Evolutionary conservation across 108 stramenopile species (phyloP).

Genomic region (Hondaea fermentalgiana): DNA sequence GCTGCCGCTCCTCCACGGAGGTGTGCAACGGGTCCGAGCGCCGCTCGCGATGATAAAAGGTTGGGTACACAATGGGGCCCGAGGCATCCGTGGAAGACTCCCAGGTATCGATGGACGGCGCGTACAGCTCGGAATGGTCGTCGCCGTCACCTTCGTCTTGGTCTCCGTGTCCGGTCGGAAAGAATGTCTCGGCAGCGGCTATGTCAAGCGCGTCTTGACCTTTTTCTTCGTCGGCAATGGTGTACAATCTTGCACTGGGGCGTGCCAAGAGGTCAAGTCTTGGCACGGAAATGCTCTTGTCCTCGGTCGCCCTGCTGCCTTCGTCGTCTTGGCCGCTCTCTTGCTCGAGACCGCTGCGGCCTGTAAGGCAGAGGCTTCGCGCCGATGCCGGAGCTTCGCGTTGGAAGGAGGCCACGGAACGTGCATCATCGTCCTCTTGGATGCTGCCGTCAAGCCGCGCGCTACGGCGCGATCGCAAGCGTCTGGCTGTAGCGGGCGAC

Average conservation of each 20-base stretch:
- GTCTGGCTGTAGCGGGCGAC: background rate
- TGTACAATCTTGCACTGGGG: no score
- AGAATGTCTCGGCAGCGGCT: no score
- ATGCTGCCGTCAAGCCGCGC: background rate
- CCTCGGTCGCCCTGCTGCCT: no score
- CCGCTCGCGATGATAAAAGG: background rate
- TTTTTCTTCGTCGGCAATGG: no score
- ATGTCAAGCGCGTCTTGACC: no score
- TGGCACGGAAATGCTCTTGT: no score
- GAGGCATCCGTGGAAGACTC: background rate
- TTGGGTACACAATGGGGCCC: background rate
- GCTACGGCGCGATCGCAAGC: background rate
- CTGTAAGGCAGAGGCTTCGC: background rate
- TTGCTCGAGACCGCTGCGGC: background rate
- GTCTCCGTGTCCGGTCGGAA: no score
- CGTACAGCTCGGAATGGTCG: background rate
- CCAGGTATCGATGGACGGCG: background rate
- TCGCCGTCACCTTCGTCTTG: no score
- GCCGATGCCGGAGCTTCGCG: background rate
- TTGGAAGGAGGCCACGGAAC: background rate
- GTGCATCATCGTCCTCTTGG: background rate
- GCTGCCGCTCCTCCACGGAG: background rate
- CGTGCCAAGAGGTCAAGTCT: no score
- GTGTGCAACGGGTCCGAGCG: background rate
- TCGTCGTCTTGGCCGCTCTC: no score